Evolutionary conservation across 2,329 filamentous ascomycete genomes (phyloP).

Genomic region (Teratosphaeria destructans): DNA sequence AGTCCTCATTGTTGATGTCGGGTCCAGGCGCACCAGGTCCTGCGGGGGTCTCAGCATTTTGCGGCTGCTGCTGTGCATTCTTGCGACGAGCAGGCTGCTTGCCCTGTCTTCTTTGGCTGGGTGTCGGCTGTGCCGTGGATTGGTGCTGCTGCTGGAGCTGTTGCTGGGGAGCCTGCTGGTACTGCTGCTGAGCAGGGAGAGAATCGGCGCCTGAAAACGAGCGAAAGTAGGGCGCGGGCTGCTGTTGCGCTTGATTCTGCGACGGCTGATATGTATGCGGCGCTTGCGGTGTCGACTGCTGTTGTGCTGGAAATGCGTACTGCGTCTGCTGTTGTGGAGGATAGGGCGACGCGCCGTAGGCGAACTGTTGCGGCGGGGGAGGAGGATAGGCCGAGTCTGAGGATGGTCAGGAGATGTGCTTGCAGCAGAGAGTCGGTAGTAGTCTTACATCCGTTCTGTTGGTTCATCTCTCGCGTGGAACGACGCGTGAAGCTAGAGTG

Average conservation of each 20-base stretch:
- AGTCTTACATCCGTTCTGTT: neutral
- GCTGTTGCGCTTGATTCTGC: neutral
- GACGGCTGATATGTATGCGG: slow-evolving; percentile 1
- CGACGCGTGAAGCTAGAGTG: neutral
- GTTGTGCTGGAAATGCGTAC: neutral
- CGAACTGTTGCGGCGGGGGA: neutral
- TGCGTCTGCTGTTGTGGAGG: slow-evolving; percentile 1
- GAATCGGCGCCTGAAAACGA: neutral
- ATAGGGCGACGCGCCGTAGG: slow-evolving; percentile 2
- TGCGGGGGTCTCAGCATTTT: slow-evolving; percentile 3
- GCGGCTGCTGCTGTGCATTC: slow-evolving; percentile 2
- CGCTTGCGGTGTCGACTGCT: neutral
- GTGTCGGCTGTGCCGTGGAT: neutral
- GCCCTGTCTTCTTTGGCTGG: slow-evolving; percentile 2
- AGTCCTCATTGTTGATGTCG: slow-evolving; percentile 12
- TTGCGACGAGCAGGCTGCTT: slow-evolving; percentile 1
- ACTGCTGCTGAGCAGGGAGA: neutral
- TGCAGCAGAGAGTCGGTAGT: neutral
- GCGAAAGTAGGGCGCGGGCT: slow-evolving; percentile 1
- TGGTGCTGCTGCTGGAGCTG: slow-evolving; percentile 7
- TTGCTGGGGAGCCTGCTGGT: neutral
- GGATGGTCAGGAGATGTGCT: neutral
- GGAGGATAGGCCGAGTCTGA: slow-evolving; percentile 1
- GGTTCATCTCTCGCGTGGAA: neutral
- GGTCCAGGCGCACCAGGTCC: slow-evolving; percentile 20